These are phyloP conservation scores for Penicillium sumatraense DNA, from an alignment of 2,329 filamentous ascomycete genomes.

Conservation along the genomic window DNA sequence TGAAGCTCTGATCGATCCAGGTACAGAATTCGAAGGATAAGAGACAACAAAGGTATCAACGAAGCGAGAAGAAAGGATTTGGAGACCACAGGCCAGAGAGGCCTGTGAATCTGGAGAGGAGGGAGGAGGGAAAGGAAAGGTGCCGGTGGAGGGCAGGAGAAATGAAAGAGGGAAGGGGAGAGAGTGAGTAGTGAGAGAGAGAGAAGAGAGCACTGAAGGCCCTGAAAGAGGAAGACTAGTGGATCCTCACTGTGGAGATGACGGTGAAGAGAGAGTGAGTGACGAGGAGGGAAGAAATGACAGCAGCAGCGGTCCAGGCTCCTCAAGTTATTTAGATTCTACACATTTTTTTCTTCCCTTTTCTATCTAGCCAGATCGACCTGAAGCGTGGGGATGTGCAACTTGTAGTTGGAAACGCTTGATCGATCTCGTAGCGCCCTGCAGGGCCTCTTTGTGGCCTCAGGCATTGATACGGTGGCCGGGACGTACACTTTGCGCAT, in stretches of 20 bases:
- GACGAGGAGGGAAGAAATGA: constrained; percentile 3
- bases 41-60: constrained; percentile 4
- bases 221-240: constrained; percentile 33
- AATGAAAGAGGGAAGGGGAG: constrained; percentile 8
- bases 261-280: constrained; percentile 23
- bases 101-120: constrained; percentile 17
- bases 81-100: constrained; percentile 19
- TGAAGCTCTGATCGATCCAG: constrained; percentile 8
- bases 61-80: constrained; percentile 14
- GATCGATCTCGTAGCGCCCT: constrained; percentile 26
- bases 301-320: not conserved
- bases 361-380: not conserved
- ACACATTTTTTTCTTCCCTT: not conserved
- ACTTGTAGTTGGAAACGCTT: constrained; percentile 8
- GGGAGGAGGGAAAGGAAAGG: constrained; percentile 22
- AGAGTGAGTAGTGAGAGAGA: not conserved
- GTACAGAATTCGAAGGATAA: constrained; percentile 1
- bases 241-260: constrained; percentile 37
- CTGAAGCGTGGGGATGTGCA: constrained; percentile 8
- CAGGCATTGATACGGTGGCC: constrained; percentile 22
- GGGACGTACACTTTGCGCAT: constrained; percentile 27
- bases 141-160: constrained; percentile 19
- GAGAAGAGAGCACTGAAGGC: constrained; percentile 17
- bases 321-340: not conserved
- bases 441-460: constrained; percentile 12